Conservation (phyloP, 345 rosid genomes). For the Erysimum cheiranthoides region DNA sequence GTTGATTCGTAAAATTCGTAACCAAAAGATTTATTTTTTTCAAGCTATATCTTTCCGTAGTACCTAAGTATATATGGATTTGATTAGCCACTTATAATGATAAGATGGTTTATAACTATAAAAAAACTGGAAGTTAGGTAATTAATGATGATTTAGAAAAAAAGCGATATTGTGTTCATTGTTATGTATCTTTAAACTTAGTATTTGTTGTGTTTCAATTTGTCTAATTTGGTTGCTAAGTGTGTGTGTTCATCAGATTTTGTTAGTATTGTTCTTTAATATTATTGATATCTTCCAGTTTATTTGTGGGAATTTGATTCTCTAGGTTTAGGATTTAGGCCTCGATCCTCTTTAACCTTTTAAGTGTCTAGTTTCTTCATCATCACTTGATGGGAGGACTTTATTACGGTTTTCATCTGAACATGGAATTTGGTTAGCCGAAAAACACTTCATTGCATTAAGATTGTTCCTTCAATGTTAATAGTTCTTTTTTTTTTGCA, state of each 20-base stretch:
- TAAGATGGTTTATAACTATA: too few relatives aligned
- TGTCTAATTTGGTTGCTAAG: constrained; percentile 10
- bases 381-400: not conserved
- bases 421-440: constrained; percentile 8
- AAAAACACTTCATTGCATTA: not conserved
- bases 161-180: not conserved
- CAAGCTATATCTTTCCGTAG: too few relatives aligned
- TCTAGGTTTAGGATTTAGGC: constrained; percentile 7
- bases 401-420: not conserved
- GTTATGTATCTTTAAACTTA: not conserved
- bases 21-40: too few relatives aligned
- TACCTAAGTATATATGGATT: too few relatives aligned
- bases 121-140: too few relatives aligned
- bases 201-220: not conserved
- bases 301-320: not conserved
- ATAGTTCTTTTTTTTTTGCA: too few relatives aligned
- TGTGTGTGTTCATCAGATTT: not conserved
- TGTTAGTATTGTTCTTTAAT: not conserved
- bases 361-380: not conserved
- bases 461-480: too few relatives aligned
- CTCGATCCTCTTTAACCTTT: not conserved
- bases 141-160: too few relatives aligned
- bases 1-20: too few relatives aligned
- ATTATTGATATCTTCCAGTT: constrained; percentile 6
- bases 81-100: too few relatives aligned